Evolutionary conservation across 345 rosid genomes (phyloP).

Genomic region (Salix purpurea): DNA sequence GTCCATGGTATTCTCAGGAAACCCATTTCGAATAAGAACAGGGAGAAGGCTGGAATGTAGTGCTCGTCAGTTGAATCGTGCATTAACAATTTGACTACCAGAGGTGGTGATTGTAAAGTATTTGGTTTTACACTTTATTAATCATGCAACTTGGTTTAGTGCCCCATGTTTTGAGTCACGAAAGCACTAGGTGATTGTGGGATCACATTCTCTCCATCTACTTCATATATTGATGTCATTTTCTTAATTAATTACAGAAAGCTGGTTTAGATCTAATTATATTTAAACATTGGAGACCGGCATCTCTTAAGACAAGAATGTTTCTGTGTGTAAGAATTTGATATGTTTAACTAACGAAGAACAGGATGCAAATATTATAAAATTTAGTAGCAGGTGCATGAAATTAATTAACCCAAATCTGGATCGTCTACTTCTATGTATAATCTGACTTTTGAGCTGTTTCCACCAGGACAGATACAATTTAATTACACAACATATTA

Average conservation of each 20-base stretch:
- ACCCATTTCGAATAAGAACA: slow-evolving; percentile 1
- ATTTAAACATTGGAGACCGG: background rate
- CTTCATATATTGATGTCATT: slow-evolving; percentile 2
- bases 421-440: background rate
- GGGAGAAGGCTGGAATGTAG: background rate
- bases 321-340: background rate
- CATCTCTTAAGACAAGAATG: background rate
- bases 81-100: background rate
- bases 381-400: background rate
- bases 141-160: slow-evolving; percentile 17
- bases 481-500: too few species aligned
- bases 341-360: background rate
- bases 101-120: background rate
- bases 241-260: background rate
- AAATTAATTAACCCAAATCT: background rate
- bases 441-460: background rate
- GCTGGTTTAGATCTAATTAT: background rate
- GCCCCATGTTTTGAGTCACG: slow-evolving; percentile 30
- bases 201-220: slow-evolving; percentile 4
- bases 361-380: background rate
- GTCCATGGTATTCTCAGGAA: background rate
- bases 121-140: background rate
- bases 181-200: slow-evolving; percentile 15
- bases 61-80: background rate
- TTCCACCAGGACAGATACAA: background rate